Evolutionary conservation across 495 filamentous ascomycete genomes (phyloP).

Genomic region (Podospora sp.): DNA sequence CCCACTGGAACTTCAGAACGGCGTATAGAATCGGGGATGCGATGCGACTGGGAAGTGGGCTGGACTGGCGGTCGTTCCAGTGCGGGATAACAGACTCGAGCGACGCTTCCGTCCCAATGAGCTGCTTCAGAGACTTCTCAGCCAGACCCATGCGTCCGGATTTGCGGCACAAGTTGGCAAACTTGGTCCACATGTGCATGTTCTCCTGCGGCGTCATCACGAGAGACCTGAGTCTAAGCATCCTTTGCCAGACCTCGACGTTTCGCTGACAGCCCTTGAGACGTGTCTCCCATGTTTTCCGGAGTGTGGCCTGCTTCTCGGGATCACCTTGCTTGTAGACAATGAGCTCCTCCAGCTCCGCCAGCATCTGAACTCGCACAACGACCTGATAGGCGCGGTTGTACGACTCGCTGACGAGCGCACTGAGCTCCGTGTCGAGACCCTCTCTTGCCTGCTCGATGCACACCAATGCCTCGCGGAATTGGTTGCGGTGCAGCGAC

Average conservation of each 20-base stretch:
- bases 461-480: constrained; percentile 79
- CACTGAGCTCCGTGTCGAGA: constrained; percentile 91
- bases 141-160: constrained; percentile 93
- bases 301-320: constrained; percentile 86
- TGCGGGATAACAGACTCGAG: constrained; percentile 60
- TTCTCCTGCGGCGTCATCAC: constrained; percentile 91
- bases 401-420: constrained; percentile 93
- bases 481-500: constrained; percentile 90
- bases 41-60: constrained; percentile 42
- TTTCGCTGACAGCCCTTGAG: constrained; percentile 95
- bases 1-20: constrained; percentile 93
- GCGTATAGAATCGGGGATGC: constrained; percentile 86
- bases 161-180: constrained; percentile 95
- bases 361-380: constrained; percentile 97
- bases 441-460: constrained; percentile 92
- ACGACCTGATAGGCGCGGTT: constrained; percentile 94
- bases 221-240: constrained; percentile 91
- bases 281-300: constrained; percentile 91
- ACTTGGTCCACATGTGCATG: constrained; percentile 99
- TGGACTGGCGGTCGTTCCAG: constrained; percentile 54
- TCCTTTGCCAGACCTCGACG: constrained; percentile 97
- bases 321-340: constrained; percentile 91
- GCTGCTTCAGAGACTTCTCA: constrained; percentile 86
- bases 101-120: constrained; percentile 62
- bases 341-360: constrained; percentile 97